Evolutionary conservation across 202 grass and related monocot genomes (phyloP).

Genomic region (Tripidium arundinaceum): DNA sequence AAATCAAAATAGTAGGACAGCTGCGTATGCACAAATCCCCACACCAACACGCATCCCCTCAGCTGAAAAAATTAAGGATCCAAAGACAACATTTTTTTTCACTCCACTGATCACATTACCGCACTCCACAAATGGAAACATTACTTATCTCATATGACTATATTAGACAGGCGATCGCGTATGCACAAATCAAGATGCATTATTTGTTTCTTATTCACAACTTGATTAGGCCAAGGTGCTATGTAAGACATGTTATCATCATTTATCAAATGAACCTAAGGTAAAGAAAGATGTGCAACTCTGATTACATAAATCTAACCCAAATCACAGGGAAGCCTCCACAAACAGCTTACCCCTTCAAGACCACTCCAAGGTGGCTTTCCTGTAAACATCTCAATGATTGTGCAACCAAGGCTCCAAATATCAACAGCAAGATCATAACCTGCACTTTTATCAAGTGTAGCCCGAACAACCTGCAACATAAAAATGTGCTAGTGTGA

Average conservation of each 20-base stretch:
- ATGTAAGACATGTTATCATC: slow-evolving; percentile 11
- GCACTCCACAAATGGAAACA: not conserved
- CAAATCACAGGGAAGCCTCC: not conserved
- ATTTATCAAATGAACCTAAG: slow-evolving; percentile 8
- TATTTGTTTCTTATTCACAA: not conserved
- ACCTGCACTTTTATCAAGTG: slow-evolving; percentile 68
- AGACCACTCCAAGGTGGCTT: slow-evolving; percentile 93
- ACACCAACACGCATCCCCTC: not conserved
- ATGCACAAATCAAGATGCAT: slow-evolving; percentile 2
- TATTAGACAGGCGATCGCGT: not conserved
- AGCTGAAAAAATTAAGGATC: not conserved
- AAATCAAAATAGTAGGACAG: not conserved
- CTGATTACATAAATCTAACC: slow-evolving; percentile 21
- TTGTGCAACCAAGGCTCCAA: slow-evolving; percentile 95
- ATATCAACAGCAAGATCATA: slow-evolving; percentile 94
- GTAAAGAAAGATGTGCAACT: not conserved
- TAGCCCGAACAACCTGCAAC: slow-evolving; percentile 82
- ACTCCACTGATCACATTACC: not conserved
- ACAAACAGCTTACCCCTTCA: slow-evolving; percentile 72
- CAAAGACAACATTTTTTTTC: not conserved
- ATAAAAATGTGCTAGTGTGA: slow-evolving; percentile 40
- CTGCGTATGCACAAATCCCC: not conserved
- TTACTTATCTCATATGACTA: not conserved
- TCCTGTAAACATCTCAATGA: slow-evolving; percentile 94
- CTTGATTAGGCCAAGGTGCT: not conserved